Evolutionary conservation across 441 rosid species (phyloP), one percentile per base, ranked within the genome.

Genomic region (Biscutella auriculata): DNA sequence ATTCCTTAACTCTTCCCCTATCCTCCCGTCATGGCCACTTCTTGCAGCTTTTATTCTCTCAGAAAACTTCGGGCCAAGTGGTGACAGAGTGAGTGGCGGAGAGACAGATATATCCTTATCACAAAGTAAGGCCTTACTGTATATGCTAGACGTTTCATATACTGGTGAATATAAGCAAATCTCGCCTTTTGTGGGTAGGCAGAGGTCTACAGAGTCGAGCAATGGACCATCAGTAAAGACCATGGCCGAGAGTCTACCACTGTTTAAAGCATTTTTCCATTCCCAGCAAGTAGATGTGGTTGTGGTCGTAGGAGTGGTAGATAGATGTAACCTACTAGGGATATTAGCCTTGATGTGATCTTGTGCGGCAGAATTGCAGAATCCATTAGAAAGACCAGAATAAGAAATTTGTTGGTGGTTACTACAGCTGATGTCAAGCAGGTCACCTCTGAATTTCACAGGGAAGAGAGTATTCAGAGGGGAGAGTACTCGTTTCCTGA

Each of bases 151-250:
- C 62, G 47, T 60, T 72, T 78, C 77, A 71, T 49, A 53, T 14
- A 63, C 67, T 63, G 83, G 65, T 42, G 77, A 65, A 63, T 44
- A 44, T 8, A 72, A 53, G 76, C 72, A 65, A 67, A 72, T 60
- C 53, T 52, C 61, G 33, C 69, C 57, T 16, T 63, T 47, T 47
- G 57, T 35, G 60, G 57, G 54, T 51, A 46, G 56, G 29, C 37
- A 56, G 17, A 40, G 65, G 34, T 66, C 77, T 44, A 57, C 69
- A 67, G 69, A 73, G 39, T 79, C 85, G 27, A 82, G 72, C 72
- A 85, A 53, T 53, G 93, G 95, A 33, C 96, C 96, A 65, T 91
- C 95, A 4, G 86, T 80, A 55, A 85, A 80, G 60, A 77, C 62
- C 54, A 68, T 36, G 41, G 95, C 74, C 47, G 81, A 46, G 33